Evolutionary conservation across 2,329 filamentous ascomycete species (phyloP).

Genomic region (Aureobasidium pullulans): DNA sequence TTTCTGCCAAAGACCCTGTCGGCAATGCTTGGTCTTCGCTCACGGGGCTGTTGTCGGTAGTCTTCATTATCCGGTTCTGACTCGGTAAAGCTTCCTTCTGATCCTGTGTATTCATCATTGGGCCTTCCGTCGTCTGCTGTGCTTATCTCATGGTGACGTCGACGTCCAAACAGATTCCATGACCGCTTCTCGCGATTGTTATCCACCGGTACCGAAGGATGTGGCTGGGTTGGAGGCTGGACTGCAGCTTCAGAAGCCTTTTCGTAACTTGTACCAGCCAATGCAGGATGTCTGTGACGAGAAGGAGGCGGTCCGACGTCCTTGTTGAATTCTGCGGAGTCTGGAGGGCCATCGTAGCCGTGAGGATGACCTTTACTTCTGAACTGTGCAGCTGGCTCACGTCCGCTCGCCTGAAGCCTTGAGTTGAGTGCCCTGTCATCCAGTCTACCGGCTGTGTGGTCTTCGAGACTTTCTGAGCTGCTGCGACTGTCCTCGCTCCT

Average conservation of each 20-base stretch:
- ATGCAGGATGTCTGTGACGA: not conserved
- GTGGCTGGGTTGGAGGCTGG: not conserved
- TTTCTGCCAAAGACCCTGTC: conserved; percentile 24
- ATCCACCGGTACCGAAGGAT: not conserved
- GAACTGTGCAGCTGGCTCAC: not conserved
- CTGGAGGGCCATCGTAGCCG: not conserved
- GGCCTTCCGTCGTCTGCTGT: not conserved
- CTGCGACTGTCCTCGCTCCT: not conserved
- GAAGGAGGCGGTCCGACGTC: not conserved
- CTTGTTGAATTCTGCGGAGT: not conserved
- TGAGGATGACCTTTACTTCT: not conserved
- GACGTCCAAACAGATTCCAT: not conserved
- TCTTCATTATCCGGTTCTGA: conserved; percentile 23
- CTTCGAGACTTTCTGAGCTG: not conserved
- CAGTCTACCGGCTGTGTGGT: not conserved
- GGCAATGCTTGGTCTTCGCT: conserved; percentile 24
- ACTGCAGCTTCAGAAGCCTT: not conserved
- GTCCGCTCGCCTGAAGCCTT: conserved; percentile 4
- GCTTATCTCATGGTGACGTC: not conserved
- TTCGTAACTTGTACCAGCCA: conserved; percentile 4
- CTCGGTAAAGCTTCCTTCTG: conserved; percentile 21
- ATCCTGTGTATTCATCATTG: conserved; percentile 17
- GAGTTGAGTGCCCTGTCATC: not conserved
- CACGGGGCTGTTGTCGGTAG: conserved; percentile 15
- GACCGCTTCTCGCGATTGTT: not conserved